These are phyloP conservation scores for Leccinum aurantiacum DNA, from an alignment of 768 basidiomycete species.

Conservation along the genomic window DNA sequence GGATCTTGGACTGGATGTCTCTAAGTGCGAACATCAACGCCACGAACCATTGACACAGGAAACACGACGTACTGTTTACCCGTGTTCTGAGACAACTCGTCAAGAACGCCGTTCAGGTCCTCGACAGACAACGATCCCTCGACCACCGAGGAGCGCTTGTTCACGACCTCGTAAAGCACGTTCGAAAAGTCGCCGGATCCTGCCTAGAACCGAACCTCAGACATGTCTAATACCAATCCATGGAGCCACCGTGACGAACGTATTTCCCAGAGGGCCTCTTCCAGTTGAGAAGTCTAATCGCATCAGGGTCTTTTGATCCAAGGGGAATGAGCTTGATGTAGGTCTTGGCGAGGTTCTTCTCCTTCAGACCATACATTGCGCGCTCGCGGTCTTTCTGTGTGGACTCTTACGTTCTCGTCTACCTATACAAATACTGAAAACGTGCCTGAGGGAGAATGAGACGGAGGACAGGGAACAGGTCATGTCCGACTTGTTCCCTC, in stretches of 20 bases:
- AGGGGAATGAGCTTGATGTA: constrained; percentile 91
- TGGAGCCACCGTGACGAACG: constrained; percentile 40
- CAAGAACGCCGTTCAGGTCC: constrained; percentile 77
- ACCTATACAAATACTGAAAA: not conserved
- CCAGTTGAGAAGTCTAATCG: constrained; percentile 85
- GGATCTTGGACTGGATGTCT: constrained; percentile 68
- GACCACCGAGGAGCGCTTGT: constrained; percentile 76
- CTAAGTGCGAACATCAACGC: constrained; percentile 41
- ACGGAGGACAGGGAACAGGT: constrained; percentile 87
- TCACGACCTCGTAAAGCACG: constrained; percentile 84
- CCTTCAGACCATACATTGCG: constrained; percentile 91
- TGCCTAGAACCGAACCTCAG: constrained; percentile 41
- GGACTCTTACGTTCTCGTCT: constrained; percentile 1
- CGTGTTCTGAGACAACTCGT: constrained; percentile 68
- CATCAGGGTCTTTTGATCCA: constrained; percentile 75
- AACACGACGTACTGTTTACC: constrained; percentile 64
- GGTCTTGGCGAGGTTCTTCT: constrained; percentile 89
- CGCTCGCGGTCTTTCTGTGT: constrained; percentile 90
- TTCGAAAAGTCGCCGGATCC: constrained; percentile 85
- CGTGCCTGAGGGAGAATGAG: constrained; percentile 85
- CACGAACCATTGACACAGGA: not conserved
- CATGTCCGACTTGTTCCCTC: constrained; percentile 81
- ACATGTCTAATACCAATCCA: not conserved
- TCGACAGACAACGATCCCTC: constrained; percentile 78
- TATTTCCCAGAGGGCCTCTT: constrained; percentile 73